Conservation (phyloP, 305 asterid genomes). For the Fraxinus sp. region DNA sequence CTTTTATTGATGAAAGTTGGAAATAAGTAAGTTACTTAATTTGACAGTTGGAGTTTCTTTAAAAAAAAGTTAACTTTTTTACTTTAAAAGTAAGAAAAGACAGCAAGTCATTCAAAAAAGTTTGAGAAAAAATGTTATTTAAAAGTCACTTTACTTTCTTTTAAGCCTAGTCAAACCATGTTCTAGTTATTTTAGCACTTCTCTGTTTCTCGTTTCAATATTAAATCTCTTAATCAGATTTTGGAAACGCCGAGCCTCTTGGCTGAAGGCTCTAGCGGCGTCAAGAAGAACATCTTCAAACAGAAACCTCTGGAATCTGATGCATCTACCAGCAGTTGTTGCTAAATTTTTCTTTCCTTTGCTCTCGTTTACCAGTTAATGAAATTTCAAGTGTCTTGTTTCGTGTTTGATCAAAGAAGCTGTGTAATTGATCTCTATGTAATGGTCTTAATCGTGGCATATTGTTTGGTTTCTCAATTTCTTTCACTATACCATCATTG, state of each 20-base stretch:
- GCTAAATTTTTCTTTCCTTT: slow-evolving; percentile 43
- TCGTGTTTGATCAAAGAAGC: slow-evolving; percentile 12
- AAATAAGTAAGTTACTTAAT: not conserved
- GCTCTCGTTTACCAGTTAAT: not conserved
- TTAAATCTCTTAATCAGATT: slow-evolving; percentile 45
- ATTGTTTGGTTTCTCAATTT: slow-evolving; percentile 15
- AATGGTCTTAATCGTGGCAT: slow-evolving; percentile 1
- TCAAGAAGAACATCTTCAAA: slow-evolving; percentile 80
- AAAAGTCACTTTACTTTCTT: not conserved
- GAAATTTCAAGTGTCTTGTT: not conserved
- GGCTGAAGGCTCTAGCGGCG: slow-evolving; percentile 76
- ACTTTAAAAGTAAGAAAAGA: not conserved
- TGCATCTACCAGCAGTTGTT: slow-evolving; percentile 74
- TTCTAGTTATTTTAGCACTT: not conserved
- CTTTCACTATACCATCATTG: not conserved
- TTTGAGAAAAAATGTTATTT: not conserved
- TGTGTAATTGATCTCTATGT: slow-evolving; percentile 14
- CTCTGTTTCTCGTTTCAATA: not conserved
- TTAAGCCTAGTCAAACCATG: not conserved
- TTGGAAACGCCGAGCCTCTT: slow-evolving; percentile 86
- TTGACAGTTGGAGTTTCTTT: not conserved
- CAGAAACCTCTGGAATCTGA: slow-evolving; percentile 78
- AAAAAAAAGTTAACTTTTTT: not conserved
- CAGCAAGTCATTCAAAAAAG: not conserved
- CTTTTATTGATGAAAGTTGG: not conserved